Evolutionary conservation across 805 yeast species (phyloP).

Genomic region (Cyberlindnera mycetangii): DNA sequence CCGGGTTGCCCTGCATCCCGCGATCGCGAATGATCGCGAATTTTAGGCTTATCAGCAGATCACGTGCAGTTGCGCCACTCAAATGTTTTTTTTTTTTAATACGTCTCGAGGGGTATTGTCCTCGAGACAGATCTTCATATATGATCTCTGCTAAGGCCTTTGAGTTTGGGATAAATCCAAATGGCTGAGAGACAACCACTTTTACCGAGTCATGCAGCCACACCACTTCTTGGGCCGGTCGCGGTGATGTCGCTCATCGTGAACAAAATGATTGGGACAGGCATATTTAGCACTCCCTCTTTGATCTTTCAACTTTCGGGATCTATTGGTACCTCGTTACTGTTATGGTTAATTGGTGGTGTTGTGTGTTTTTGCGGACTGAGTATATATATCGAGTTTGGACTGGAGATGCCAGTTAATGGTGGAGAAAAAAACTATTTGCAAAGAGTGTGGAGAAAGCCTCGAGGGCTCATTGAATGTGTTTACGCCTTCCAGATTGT

Average conservation of each 20-base stretch:
- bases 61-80: neutral
- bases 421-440: slow-evolving; percentile 72
- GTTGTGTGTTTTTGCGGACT: slow-evolving; percentile 52
- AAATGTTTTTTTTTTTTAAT: neutral
- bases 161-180: too few relatives aligned
- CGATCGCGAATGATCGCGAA: too few relatives aligned
- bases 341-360: slow-evolving; percentile 64
- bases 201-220: slow-evolving; percentile 10
- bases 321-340: slow-evolving; percentile 52
- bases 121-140: too few relatives aligned
- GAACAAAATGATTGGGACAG: slow-evolving; percentile 73
- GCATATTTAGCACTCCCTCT: slow-evolving; percentile 67
- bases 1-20: neutral
- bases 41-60: neutral
- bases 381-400: slow-evolving; percentile 61
- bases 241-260: slow-evolving; percentile 43
- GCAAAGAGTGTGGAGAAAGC: slow-evolving; percentile 53
- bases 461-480: slow-evolving; percentile 50
- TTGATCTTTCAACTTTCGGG: slow-evolving; percentile 56
- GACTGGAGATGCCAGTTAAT: slow-evolving; percentile 58
- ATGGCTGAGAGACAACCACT: slow-evolving; percentile 10
- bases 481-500: slow-evolving; percentile 51
- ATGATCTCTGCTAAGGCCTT: too few relatives aligned
- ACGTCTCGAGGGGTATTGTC: too few relatives aligned
- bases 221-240: slow-evolving; percentile 20